phyloP scores from a whole-genome alignment of 1,139 yeast species.

The Diutina rugosa region DNA sequence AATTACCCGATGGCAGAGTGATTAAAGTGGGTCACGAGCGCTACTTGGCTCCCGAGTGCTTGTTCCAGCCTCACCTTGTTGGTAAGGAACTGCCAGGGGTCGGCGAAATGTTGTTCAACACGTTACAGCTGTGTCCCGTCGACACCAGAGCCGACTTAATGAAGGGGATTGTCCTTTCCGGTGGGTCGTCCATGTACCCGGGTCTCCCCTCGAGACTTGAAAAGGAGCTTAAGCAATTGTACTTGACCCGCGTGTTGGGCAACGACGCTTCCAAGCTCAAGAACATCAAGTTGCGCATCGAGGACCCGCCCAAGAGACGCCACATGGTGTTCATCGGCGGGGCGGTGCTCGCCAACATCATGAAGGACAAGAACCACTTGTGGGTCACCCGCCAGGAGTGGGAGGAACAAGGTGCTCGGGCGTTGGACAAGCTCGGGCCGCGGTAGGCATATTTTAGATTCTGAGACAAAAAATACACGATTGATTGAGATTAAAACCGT shows the following conservation, averaged over 20 bases:
- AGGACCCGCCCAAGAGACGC: slow-evolving; percentile 97
- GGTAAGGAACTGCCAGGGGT: slow-evolving; percentile 97
- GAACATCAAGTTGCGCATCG: slow-evolving; percentile 91
- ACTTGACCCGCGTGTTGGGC: slow-evolving; percentile 81
- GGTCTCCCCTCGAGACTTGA: slow-evolving; percentile 94
- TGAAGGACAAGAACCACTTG: slow-evolving; percentile 98
- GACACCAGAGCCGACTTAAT: slow-evolving; percentile 82
- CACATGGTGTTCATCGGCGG: slow-evolving; percentile 99
- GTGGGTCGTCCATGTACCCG: slow-evolving; percentile 98
- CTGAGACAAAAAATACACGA: background rate
- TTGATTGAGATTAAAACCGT: background rate
- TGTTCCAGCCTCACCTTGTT: slow-evolving; percentile 94
- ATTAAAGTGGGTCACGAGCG: slow-evolving; percentile 92
- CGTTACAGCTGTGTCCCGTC: slow-evolving; percentile 88
- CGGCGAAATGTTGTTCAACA: slow-evolving; percentile 84
- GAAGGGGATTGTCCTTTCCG: slow-evolving; percentile 87
- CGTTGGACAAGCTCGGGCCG: slow-evolving; percentile 85
- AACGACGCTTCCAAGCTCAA: slow-evolving; percentile 81
- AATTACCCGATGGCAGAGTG: slow-evolving; percentile 92
- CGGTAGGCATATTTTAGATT: slow-evolving; percentile 31
- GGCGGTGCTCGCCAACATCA: slow-evolving; percentile 92
- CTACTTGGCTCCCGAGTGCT: slow-evolving; percentile 96
- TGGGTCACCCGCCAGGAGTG: slow-evolving; percentile 95
- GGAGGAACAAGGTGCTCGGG: slow-evolving; percentile 91
- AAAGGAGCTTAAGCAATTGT: slow-evolving; percentile 89